A percentile compares a stretch with the other conserved stretches of the same genome.
Conservation (phyloP, 192 early-diverging fungal species). For the Coemansia sp. region DNA sequence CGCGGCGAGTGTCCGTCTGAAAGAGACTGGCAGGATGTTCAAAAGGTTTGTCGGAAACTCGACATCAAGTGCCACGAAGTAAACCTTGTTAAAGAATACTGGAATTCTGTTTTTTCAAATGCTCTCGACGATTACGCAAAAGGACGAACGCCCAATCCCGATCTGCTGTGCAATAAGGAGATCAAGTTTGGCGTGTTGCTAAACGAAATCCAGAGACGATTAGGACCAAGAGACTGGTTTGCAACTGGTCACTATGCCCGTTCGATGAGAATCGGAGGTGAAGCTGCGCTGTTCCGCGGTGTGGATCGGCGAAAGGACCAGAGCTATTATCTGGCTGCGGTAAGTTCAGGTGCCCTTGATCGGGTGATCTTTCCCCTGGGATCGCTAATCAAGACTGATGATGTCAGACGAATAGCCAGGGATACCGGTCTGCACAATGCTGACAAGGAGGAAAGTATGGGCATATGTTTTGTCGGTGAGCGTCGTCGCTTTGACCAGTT, state of each 20-base stretch:
- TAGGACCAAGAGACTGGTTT: slow-evolving; percentile 42
- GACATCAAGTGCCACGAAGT: slow-evolving; percentile 63
- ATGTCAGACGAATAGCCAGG: slow-evolving; percentile 70
- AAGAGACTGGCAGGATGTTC: slow-evolving; percentile 76
- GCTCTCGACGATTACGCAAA: slow-evolving; percentile 68
- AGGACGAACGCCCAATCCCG: slow-evolving; percentile 89
- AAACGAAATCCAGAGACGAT: slow-evolving; percentile 36
- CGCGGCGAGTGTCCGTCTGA: slow-evolving; percentile 70
- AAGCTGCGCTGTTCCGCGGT: slow-evolving; percentile 28
- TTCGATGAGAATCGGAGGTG: background rate
- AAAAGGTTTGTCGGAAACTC: slow-evolving; percentile 64
- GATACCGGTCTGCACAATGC: slow-evolving; percentile 57
- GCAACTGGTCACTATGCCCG: slow-evolving; percentile 67
- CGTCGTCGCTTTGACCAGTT: slow-evolving; percentile 74
- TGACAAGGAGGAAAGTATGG: slow-evolving; percentile 86
- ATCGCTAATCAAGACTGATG: slow-evolving; percentile 57
- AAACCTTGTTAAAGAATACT: slow-evolving; percentile 87
- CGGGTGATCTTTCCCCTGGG: slow-evolving; percentile 83
- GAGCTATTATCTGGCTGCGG: slow-evolving; percentile 84
- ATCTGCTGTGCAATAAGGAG: slow-evolving; percentile 82
- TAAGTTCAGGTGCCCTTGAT: slow-evolving; percentile 27
- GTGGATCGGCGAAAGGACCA: slow-evolving; percentile 84
- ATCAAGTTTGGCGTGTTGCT: slow-evolving; percentile 94
- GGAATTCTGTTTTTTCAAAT: slow-evolving; percentile 82
- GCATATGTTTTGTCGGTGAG: slow-evolving; percentile 94